Evolutionary conservation across 345 rosid species (phyloP), one percentile per base, ranked within the genome.

Genomic region (Bruguiera sexangula): DNA sequence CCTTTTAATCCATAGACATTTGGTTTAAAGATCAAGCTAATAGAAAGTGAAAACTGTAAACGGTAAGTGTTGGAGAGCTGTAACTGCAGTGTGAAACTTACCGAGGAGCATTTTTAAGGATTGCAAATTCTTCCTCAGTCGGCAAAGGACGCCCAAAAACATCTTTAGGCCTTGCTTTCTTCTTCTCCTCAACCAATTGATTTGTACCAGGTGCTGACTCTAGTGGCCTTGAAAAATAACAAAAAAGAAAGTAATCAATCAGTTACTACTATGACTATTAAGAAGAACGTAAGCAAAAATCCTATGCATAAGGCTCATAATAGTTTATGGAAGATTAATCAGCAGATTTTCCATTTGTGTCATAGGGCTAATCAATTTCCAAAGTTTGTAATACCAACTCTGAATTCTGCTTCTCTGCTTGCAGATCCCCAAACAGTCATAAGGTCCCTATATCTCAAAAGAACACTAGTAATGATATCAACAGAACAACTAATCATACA

Each of bases 111-210:
- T 88, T 90, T 79, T 89, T 89, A 22, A 92, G 90, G 72, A 90
- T 78, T 26, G 78, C 88, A 75, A 95, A 95, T 62, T 95, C 92
- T 81, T 90, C 96, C 79, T 88, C 97, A 16, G 99, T 92, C 3
- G 99, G 97, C 74, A 95, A 83, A 67, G 92, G n/a, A 66, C 96
- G 99, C 65, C 99, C 99, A 73, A 89, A 95, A 62, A 88, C 96
- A 88, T 95, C 99, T 83, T 87, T 95, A 6, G 97, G 93, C 65
- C 96, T 83, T 48, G 82, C 81, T 83, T 95, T 95, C 87, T 85
- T 90, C 82, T 82, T 88, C 60, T 84, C 88, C 66, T 84, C 80
- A 48, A 68, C 81, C 13, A 69, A 34, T 29, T 21, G 80, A 55
- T 70, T 84, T 65, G 26, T 69, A 36, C 52, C 70, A 27, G 72